These are phyloP conservation scores for Aspergillus sp. DNA, from an alignment of 2,329 filamentous ascomycete genomes.

Conservation along the genomic window DNA sequence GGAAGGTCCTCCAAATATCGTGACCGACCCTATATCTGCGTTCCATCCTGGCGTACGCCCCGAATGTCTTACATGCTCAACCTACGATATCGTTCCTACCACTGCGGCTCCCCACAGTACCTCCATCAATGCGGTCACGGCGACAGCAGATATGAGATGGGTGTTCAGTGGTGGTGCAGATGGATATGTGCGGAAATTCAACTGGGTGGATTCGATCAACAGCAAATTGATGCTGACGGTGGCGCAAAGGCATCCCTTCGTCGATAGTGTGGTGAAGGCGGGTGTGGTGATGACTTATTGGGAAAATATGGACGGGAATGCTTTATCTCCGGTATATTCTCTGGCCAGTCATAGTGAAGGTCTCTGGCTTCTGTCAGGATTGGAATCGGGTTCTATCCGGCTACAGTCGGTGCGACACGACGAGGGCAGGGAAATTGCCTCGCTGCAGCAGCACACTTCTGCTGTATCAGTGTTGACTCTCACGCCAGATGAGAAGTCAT, in stretches of 20 bases:
- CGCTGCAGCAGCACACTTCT: slow-evolving; percentile 74
- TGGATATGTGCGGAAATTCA: slow-evolving; percentile 94
- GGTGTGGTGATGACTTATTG: slow-evolving; percentile 93
- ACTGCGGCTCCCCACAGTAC: slow-evolving; percentile 95
- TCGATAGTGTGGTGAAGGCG: slow-evolving; percentile 93
- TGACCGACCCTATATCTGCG: slow-evolving; percentile 30
- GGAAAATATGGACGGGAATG: slow-evolving; percentile 81
- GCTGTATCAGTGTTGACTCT: slow-evolving; percentile 83
- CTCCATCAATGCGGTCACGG: slow-evolving; percentile 84
- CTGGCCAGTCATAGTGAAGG: slow-evolving; percentile 83
- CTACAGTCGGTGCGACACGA: slow-evolving; percentile 88
- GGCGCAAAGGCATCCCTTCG: slow-evolving; percentile 90
- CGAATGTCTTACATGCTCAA: slow-evolving; percentile 67
- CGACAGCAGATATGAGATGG: slow-evolving; percentile 89
- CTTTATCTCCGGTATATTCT: slow-evolving; percentile 85
- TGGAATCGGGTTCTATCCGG: slow-evolving; percentile 88
- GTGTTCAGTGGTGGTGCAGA: slow-evolving; percentile 91
- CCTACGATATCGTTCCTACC: slow-evolving; percentile 93
- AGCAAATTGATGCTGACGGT: slow-evolving; percentile 89
- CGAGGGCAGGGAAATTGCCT: slow-evolving; percentile 80
- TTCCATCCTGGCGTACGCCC: slow-evolving; percentile 59
- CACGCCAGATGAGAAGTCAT: slow-evolving; percentile 73
- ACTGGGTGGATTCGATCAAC: slow-evolving; percentile 90
- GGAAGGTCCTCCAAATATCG: slow-evolving; percentile 28
- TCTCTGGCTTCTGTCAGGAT: slow-evolving; percentile 81